Percentiles rank a stretch among this genome's conserved stretches.
Evolutionary conservation across 2,329 filamentous ascomycete genomes (phyloP).

Genomic region (Juglanconis sp.): DNA sequence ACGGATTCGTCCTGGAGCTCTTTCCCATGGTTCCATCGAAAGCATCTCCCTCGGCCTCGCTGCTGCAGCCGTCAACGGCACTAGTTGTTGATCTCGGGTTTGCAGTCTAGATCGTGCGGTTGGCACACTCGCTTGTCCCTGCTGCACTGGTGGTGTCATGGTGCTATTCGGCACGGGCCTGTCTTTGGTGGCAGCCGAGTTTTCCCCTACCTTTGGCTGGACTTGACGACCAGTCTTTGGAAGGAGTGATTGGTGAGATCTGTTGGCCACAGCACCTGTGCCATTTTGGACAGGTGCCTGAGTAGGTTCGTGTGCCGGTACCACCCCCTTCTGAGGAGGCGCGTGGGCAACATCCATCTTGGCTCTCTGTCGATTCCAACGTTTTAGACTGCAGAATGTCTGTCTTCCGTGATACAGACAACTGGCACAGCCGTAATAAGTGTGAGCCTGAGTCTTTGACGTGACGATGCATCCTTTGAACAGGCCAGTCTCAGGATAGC

Average conservation of each 20-base stretch:
- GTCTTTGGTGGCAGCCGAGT: neutral
- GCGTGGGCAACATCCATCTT: neutral
- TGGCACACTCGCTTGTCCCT: neutral
- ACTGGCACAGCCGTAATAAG: constrained; percentile 7
- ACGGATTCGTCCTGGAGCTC: neutral
- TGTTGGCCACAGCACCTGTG: too few relatives aligned
- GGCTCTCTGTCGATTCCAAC: neutral
- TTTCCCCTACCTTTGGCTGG: neutral
- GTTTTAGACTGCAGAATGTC: constrained; percentile 8
- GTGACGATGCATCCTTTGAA: constrained; percentile 6
- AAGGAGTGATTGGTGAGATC: too few relatives aligned
- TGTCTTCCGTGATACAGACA: constrained; percentile 9
- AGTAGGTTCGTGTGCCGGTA: too few relatives aligned
- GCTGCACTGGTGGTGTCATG: neutral
- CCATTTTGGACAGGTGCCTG: neutral
- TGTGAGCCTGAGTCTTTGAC: neutral
- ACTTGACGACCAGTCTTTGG: too few relatives aligned
- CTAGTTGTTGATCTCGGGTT: neutral
- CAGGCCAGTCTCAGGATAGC: neutral
- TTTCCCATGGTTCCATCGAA: neutral
- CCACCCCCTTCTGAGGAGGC: too few relatives aligned
- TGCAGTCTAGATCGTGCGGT: neutral
- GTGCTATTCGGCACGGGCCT: neutral
- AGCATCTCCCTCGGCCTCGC: neutral
- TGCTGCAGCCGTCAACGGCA: neutral